Conservation (phyloP, 2,329 filamentous ascomycete species). For the Hortaea werneckii region DNA sequence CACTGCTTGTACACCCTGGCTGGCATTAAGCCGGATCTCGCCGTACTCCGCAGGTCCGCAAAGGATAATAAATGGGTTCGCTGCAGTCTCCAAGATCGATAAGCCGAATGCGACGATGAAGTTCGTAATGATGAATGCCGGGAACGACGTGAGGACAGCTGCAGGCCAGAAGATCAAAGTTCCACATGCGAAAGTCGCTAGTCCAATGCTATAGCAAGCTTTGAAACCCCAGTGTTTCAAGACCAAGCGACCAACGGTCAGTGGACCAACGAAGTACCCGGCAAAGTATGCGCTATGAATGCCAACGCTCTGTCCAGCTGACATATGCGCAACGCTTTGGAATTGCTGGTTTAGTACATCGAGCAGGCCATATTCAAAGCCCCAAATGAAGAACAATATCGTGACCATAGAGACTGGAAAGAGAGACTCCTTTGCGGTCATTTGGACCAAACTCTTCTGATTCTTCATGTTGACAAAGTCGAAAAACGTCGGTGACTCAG, state of each 20-base stretch:
- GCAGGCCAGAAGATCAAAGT: conserved; percentile 55
- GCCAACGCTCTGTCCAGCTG: conserved; percentile 51
- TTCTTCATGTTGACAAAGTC: conserved; percentile 64
- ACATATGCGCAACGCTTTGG: conserved; percentile 52
- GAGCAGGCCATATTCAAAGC: conserved; percentile 77
- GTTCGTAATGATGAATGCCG: conserved; percentile 51
- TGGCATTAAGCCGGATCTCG: conserved; percentile 50
- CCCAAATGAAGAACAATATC: conserved; percentile 79
- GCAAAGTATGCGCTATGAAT: conserved; percentile 63
- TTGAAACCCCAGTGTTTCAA: conserved; percentile 54
- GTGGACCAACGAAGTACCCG: conserved; percentile 59
- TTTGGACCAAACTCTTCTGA: conserved; percentile 61
- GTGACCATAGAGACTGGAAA: conserved; percentile 67
- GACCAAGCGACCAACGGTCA: conserved; percentile 53
- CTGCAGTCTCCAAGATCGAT: conserved; percentile 49
- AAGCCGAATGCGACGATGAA: conserved; percentile 53
- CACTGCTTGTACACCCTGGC: conserved; percentile 51
- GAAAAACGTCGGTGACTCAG: conserved; percentile 48
- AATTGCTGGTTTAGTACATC: conserved; percentile 70
- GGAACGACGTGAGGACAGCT: conserved; percentile 51
- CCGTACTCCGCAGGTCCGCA: conserved; percentile 52
- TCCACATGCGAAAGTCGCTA: conserved; percentile 53
- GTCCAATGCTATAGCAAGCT: conserved; percentile 49
- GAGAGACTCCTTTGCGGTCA: conserved; percentile 53
- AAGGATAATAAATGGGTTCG: conserved; percentile 53